phyloP scores from a whole-genome alignment of 2,329 filamentous ascomycete species.

The Plenodomus biglobosus region DNA sequence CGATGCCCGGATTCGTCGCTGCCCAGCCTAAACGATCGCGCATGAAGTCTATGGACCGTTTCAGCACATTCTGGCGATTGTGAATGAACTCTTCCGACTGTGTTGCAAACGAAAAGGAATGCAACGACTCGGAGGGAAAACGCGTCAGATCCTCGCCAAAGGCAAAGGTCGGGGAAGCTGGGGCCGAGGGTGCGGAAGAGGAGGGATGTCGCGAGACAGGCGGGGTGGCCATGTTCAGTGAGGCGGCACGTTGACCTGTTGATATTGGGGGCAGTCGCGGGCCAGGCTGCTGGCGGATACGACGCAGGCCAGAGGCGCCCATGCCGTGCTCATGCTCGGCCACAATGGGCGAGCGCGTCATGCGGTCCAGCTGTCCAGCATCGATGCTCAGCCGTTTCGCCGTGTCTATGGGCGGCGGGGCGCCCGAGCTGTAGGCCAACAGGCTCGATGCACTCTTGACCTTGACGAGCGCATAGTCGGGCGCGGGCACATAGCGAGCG shows the following conservation, averaged over 20 bases:
- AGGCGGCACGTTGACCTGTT: constrained; percentile 65
- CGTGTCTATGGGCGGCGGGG: constrained; percentile 54
- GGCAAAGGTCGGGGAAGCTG: constrained; percentile 65
- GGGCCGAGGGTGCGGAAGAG: constrained; percentile 62
- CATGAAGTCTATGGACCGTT: constrained; percentile 95
- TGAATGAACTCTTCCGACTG: constrained; percentile 91
- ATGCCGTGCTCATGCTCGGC: constrained; percentile 85
- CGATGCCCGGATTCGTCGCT: constrained; percentile 71
- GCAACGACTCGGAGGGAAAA: constrained; percentile 92
- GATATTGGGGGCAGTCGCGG: constrained; percentile 49
- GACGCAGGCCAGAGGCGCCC: constrained; percentile 81
- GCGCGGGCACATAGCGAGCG: not conserved
- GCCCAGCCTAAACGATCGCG: constrained; percentile 86
- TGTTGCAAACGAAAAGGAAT: constrained; percentile 97
- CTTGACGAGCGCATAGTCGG: constrained; percentile 48
- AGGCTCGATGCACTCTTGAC: constrained; percentile 55
- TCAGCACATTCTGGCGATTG: constrained; percentile 88
- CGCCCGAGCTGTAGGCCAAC: constrained; percentile 36
- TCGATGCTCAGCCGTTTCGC: constrained; percentile 75
- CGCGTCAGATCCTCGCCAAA: constrained; percentile 86
- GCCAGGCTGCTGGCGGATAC: constrained; percentile 86
- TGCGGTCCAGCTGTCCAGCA: constrained; percentile 65
- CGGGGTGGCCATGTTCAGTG: constrained; percentile 63
- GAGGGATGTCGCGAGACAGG: constrained; percentile 53
- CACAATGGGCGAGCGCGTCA: constrained; percentile 79